phyloP scores from a whole-genome alignment of 2,329 filamentous ascomycete species.

The Colletotrichum sp. region DNA sequence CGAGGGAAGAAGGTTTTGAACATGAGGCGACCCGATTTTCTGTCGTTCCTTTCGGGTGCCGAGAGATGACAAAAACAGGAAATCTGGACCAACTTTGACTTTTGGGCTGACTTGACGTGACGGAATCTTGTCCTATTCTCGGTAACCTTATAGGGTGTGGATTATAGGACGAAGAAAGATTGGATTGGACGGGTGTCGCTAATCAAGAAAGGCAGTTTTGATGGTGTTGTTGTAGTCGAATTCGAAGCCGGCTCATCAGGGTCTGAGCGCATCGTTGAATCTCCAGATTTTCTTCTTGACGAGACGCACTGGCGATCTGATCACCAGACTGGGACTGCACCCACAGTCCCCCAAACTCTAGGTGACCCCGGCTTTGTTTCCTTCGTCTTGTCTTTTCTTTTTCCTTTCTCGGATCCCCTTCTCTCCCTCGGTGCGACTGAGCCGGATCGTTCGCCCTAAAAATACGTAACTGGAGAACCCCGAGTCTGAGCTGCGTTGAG shows the following conservation, averaged over 20 bases:
- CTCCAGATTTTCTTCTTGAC: not conserved
- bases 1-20: not conserved
- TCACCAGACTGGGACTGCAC: not conserved
- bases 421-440: not conserved
- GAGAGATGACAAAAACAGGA: not conserved
- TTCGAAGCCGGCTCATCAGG: not conserved
- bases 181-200: not conserved
- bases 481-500: not conserved
- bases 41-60: not conserved
- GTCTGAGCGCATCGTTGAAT: not conserved
- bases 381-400: not conserved
- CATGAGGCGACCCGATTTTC: not conserved
- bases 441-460: not conserved
- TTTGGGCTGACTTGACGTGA: not conserved
- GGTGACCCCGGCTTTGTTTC: not conserved
- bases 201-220: not conserved
- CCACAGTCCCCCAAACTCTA: not conserved
- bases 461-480: not conserved
- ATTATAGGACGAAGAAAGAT: not conserved
- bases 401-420: not conserved
- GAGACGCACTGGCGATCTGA: slow-evolving; percentile 6
- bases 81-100: not conserved
- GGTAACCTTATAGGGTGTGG: not conserved
- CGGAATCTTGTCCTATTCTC: not conserved
- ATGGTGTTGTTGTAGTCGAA: not conserved